phyloP scores from a whole-genome alignment of 139 green algal species.

The Nannochloris sp. region DNA sequence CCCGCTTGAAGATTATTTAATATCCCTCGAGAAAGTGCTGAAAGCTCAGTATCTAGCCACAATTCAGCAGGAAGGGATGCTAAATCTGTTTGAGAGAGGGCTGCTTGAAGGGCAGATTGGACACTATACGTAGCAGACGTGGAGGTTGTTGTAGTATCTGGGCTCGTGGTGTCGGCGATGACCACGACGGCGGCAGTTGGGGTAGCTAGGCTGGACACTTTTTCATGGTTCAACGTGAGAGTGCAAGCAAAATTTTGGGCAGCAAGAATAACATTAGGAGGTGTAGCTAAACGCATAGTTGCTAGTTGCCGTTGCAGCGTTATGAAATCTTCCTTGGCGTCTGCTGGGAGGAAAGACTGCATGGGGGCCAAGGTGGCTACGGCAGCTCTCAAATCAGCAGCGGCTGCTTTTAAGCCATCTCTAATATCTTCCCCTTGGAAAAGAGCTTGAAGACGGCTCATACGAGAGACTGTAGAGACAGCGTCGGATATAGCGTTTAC shows the following conservation, averaged over 20 bases:
- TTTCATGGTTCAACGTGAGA: no score
- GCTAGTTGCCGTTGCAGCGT: slow-evolving; percentile 12
- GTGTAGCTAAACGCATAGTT: background rate
- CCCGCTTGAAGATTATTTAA: no score
- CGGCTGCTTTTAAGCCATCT: background rate
- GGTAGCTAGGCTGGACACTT: no score
- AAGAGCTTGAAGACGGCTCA: background rate
- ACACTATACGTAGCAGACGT: no score
- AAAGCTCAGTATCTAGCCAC: slow-evolving; percentile 5
- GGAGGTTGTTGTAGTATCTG: no score
- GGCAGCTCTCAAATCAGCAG: background rate
- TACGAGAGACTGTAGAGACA: background rate
- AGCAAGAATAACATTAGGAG: no score
- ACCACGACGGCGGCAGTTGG: no score
- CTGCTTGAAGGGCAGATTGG: no score
- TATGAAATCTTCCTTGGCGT: background rate
- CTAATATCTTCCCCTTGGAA: background rate
- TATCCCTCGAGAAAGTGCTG: no score
- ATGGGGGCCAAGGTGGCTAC: background rate
- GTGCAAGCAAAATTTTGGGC: no score
- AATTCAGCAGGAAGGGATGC: background rate
- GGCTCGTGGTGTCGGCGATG: no score
- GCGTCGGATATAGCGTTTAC: background rate
- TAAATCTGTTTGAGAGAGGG: background rate
- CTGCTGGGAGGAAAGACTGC: background rate